phyloP scores from a whole-genome alignment of 768 basidiomycete species.

The Boletus tomentosulus region DNA sequence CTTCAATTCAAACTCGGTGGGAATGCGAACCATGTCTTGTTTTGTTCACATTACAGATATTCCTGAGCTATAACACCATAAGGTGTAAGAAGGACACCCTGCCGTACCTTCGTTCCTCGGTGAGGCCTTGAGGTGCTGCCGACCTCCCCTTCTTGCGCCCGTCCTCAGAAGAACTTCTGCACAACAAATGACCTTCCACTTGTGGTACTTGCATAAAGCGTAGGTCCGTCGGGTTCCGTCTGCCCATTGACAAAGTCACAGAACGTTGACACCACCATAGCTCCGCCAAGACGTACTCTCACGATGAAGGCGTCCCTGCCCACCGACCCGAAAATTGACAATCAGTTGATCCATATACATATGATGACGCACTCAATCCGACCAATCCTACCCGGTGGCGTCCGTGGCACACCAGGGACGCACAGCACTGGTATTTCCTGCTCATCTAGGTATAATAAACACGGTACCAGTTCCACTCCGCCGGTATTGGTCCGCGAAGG shows the following conservation, averaged over 20 bases:
- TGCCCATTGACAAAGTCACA: neutral
- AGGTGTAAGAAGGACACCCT: neutral
- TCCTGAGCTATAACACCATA: neutral
- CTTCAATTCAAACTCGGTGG: neutral
- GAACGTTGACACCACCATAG: neutral
- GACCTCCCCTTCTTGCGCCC: neutral
- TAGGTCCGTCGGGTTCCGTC: neutral
- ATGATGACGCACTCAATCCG: neutral
- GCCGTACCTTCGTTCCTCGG: neutral
- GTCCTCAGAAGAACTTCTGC: neutral
- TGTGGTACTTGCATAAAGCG: neutral
- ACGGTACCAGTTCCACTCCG: neutral
- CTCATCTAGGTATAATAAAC: neutral
- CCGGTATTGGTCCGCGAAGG: slow-evolving; percentile 5
- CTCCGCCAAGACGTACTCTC: neutral
- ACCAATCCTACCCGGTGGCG: neutral
- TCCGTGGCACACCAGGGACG: neutral
- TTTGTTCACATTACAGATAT: neutral
- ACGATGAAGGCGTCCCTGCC: neutral
- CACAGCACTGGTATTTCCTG: neutral
- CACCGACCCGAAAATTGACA: too few species aligned
- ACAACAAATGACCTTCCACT: neutral
- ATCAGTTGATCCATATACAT: neutral
- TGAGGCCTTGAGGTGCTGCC: neutral
- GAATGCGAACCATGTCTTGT: neutral